These are phyloP conservation scores for Metschnikowia amazonensis DNA, from an alignment of 805 yeast species.

Conservation along the genomic window DNA sequence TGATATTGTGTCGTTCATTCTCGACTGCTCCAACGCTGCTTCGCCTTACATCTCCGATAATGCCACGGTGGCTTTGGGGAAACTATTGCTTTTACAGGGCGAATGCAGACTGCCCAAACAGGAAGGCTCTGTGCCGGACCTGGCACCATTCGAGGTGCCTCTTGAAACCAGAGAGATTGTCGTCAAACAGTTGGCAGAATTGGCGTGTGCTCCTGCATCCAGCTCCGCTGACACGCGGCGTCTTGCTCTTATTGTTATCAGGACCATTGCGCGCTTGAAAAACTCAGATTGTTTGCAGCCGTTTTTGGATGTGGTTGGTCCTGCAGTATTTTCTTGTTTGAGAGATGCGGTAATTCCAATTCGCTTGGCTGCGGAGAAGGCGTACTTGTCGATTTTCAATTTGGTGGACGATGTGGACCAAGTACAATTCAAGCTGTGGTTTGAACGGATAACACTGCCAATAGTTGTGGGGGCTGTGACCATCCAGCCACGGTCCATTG, in stretches of 20 bases:
- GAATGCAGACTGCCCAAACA: constrained; percentile 31
- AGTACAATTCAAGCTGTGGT: constrained; percentile 62
- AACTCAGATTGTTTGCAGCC: constrained; percentile 49
- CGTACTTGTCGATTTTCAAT: constrained; percentile 67
- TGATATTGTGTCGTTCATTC: constrained; percentile 48
- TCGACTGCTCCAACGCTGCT: constrained; percentile 40
- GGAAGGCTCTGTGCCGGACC: constrained; percentile 10
- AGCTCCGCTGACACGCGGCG: constrained; percentile 76
- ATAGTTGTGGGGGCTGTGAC: constrained; percentile 40
- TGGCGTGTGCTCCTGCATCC: constrained; percentile 51
- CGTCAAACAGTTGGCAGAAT: constrained; percentile 47
- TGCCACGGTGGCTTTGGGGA: constrained; percentile 78
- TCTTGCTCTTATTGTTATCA: constrained; percentile 65
- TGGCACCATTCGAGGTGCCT: constrained; percentile 36
- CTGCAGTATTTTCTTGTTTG: constrained; percentile 75
- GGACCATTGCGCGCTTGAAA: constrained; percentile 70
- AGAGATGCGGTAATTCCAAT: constrained; percentile 89
- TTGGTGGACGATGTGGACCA: constrained; percentile 63
- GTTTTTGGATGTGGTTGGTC: constrained; percentile 54
- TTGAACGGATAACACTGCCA: constrained; percentile 37
- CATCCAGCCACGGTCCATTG: constrained; percentile 67
- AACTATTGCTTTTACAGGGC: constrained; percentile 55
- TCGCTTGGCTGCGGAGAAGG: constrained; percentile 91
- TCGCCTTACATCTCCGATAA: constrained; percentile 64
- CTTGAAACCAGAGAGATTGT: constrained; percentile 41